Conservation (phyloP, 345 rosid species). For the Acer saccharum region DNA sequence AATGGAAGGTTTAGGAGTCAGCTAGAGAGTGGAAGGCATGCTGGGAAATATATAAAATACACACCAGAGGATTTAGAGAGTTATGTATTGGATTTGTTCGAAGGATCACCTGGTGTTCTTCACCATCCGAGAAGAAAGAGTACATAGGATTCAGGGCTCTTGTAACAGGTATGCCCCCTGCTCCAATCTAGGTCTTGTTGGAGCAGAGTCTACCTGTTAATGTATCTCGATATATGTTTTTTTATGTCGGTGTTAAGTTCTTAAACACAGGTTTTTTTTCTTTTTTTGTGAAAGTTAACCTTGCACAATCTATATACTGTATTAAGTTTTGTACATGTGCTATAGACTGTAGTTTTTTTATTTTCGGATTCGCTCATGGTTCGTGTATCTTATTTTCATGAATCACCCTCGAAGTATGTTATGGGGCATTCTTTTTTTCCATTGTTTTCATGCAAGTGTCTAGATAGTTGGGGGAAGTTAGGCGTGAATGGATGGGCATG, state of each 20-base stretch:
- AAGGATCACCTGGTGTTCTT: conserved; percentile 79
- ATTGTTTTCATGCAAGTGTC: background rate
- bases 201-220: conserved; percentile 27
- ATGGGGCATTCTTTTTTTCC: background rate
- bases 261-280: conserved; percentile 39
- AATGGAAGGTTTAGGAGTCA: conserved; percentile 80
- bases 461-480: background rate
- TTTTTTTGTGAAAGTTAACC: conserved; percentile 31
- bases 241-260: conserved; percentile 40
- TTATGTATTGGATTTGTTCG: conserved; percentile 76
- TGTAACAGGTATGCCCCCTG: conserved; percentile 36
- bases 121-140: conserved; percentile 80
- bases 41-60: conserved; percentile 93
- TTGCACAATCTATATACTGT: conserved; percentile 39
- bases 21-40: conserved; percentile 79
- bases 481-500: background rate
- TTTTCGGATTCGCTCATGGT: conserved; percentile 5
- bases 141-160: conserved; percentile 38
- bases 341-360: conserved; percentile 33
- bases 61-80: conserved; percentile 89
- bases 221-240: conserved; percentile 41
- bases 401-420: conserved; percentile 11
- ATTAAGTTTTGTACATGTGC: conserved; percentile 59
- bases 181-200: conserved; percentile 26
- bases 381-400: conserved; percentile 21